Percentiles rank a stretch among this genome's conserved stretches.
phyloP scores from a whole-genome alignment of 1,139 yeast genomes.

The Suhomyces coccinellae region DNA sequence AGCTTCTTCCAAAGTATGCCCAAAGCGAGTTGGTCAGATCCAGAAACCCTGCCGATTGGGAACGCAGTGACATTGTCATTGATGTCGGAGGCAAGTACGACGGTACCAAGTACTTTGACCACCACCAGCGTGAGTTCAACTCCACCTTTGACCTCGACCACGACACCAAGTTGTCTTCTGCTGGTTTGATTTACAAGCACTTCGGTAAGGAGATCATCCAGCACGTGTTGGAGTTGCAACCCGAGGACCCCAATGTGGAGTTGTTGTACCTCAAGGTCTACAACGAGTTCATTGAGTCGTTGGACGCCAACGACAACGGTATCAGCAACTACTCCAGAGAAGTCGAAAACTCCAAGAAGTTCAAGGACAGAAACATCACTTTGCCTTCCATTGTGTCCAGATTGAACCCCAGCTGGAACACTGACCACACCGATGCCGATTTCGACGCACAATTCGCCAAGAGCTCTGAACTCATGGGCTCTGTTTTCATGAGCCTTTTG shows the following conservation, averaged over 20 bases:
- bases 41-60: slow-evolving; percentile 81
- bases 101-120: slow-evolving; percentile 84
- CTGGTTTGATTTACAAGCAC: slow-evolving; percentile 92
- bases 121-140: slow-evolving; percentile 76
- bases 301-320: slow-evolving; percentile 97
- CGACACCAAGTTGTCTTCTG: slow-evolving; percentile 81
- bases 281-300: slow-evolving; percentile 77
- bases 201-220: slow-evolving; percentile 80
- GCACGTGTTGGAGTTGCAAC: slow-evolving; percentile 35
- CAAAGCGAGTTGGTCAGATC: slow-evolving; percentile 76
- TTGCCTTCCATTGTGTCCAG: slow-evolving; percentile 76
- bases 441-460: slow-evolving; percentile 65
- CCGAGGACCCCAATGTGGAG: slow-evolving; percentile 47
- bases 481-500: slow-evolving; percentile 67
- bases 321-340: slow-evolving; percentile 66
- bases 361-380: slow-evolving; percentile 60
- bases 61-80: slow-evolving; percentile 84
- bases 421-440: slow-evolving; percentile 60
- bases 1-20: slow-evolving; percentile 65
- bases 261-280: slow-evolving; percentile 73
- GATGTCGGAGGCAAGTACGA: slow-evolving; percentile 97
- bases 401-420: slow-evolving; percentile 86
- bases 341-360: slow-evolving; percentile 42
- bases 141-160: slow-evolving; percentile 38
- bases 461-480: slow-evolving; percentile 84